Percentiles rank a stretch among this genome's conserved stretches.
phyloP scores from a whole-genome alignment of 495 filamentous ascomycete genomes.

The Penicillium cinerascens region DNA sequence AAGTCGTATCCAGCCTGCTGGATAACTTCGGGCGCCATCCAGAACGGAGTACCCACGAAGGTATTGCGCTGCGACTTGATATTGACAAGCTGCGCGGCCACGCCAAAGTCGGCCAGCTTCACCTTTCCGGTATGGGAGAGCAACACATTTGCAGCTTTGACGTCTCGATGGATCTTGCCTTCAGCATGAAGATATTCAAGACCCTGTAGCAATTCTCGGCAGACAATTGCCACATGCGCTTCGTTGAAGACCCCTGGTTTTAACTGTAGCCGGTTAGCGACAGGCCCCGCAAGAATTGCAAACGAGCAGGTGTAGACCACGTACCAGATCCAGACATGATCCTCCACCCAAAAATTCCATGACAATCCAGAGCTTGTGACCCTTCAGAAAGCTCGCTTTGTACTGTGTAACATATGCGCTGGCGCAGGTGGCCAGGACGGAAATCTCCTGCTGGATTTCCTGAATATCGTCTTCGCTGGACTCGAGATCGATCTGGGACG shows the following conservation, averaged over 20 bases:
- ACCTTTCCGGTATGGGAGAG: conserved; percentile 86
- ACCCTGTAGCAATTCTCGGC: conserved; percentile 82
- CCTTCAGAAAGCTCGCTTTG: conserved; percentile 89
- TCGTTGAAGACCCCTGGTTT: conserved; percentile 92
- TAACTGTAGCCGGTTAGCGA: conserved; percentile 52
- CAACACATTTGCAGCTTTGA: conserved; percentile 93
- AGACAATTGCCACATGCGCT: conserved; percentile 90
- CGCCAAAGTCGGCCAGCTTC: conserved; percentile 96
- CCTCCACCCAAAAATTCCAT: conserved; percentile 97
- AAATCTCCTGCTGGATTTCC: conserved; percentile 97
- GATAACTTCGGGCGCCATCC: conserved; percentile 99
- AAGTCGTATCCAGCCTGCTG: conserved; percentile 95
- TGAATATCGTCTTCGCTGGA: conserved; percentile 96
- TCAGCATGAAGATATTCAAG: conserved; percentile 91
- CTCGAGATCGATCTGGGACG: conserved; percentile 88
- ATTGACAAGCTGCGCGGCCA: conserved; percentile 92
- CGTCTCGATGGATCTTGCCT: conserved; percentile 95
- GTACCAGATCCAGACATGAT: conserved; percentile 86
- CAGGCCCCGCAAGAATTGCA: background rate
- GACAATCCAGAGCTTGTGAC: conserved; percentile 97
- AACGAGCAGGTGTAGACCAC: conserved; percentile 2
- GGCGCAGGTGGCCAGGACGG: conserved; percentile 88
- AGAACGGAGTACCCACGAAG: conserved; percentile 98
- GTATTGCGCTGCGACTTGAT: conserved; percentile 98
- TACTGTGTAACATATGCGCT: conserved; percentile 95